Base-by-base conservation (phyloP, 2,329 filamentous ascomycete genomes). In the Penicillium sp. region DNA sequence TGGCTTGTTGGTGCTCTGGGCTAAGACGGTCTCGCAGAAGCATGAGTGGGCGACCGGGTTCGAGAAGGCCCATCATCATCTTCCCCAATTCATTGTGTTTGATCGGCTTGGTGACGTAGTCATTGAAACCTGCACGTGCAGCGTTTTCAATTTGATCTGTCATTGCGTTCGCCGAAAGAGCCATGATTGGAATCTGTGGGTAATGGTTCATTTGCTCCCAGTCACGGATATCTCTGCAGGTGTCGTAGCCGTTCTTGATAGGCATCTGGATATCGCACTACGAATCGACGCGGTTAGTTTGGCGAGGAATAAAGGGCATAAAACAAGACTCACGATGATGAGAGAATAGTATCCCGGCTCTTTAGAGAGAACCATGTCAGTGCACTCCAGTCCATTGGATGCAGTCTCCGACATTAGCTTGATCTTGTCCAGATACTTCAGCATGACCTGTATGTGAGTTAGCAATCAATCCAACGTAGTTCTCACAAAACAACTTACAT, bases 261-360 rank as follows among this genome's bases (percentile, higher is more conserved):
- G 77, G 77, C 77, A 80, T 80, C 65, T 80, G 77, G 43, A 80
- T 80, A 62, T 80, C 77, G 55, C 77, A 79, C 75, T 78, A 43
- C 26, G 19, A 8, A 37, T 43, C 7, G 3, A 50, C 8, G 12
- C 2, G 12, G 25, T 64, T 56, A 64, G 55, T 40, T 26, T 1
- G 26, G 17, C 10, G 10, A 14, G 12, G 5, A 14, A 14, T 3
- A 30, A 31, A 28, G 42, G 1, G 37, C 17, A 8, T 4, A 26
- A 9, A 26, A 38, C 9, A 50, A 31, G 14, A 68, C 75, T 69
- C 67, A 77, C 75, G 55, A 79, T 78, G 45, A 80, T 79, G 54
- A 79, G 69, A 38, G 75, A 78, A 59, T 78, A 80, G 59, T 79
- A 78, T 38, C 76, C 76, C 5, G 74, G 77, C 37, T 75, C 73